Evolutionary conservation across 306 rosid species (phyloP).

Genomic region (Rubus idaeus): DNA sequence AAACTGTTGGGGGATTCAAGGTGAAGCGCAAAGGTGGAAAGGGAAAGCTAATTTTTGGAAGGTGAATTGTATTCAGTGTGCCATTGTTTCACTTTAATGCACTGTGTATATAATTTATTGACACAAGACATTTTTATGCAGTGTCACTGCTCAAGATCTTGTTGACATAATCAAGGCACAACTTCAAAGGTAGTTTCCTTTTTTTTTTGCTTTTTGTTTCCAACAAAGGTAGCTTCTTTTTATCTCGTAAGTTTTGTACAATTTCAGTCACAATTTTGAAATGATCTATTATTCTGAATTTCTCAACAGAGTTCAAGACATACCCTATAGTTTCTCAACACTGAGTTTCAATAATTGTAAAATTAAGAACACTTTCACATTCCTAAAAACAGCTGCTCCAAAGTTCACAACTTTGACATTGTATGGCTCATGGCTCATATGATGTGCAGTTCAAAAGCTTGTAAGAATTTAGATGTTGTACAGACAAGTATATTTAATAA

Average conservation of each 20-base stretch:
- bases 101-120: constrained; percentile 22
- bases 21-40: constrained; percentile 98
- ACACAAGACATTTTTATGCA: constrained; percentile 36
- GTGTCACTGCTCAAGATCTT: constrained; percentile 94
- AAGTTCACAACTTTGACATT: not conserved
- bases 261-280: constrained; percentile 1
- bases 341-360: not conserved
- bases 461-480: not conserved
- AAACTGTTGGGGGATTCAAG: constrained; percentile 90
- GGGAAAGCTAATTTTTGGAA: constrained; percentile 94
- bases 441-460: not conserved
- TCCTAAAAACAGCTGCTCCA: not conserved
- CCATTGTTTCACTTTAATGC: constrained; percentile 5
- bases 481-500: not conserved
- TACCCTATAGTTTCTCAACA: not conserved
- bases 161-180: constrained; percentile 98
- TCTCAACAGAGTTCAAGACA: not conserved
- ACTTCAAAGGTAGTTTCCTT: constrained; percentile 64
- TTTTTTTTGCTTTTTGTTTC: not conserved
- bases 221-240: constrained; percentile 46
- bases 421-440: not conserved
- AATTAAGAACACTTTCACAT: not conserved
- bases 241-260: not conserved
- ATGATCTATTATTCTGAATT: not conserved
- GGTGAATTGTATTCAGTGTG: constrained; percentile 38